These are phyloP conservation scores for Trichoderma virens DNA, from an alignment of 495 filamentous ascomycete genomes.

Conservation along the genomic window DNA sequence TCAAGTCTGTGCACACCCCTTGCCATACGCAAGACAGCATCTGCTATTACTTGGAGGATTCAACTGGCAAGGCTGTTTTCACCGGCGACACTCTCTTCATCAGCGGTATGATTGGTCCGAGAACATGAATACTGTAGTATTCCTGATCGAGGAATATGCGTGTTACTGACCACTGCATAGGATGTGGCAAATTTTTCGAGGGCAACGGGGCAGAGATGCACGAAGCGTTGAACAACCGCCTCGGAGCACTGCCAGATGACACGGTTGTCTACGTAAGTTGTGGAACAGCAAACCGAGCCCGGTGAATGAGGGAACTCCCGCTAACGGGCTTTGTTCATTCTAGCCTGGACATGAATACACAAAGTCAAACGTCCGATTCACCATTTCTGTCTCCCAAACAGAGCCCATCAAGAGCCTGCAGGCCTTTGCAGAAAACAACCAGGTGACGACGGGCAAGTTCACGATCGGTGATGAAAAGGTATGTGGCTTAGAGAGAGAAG, in stretches of 20 bases:
- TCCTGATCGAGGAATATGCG: no score
- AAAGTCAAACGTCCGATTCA: slow-evolving; percentile 86
- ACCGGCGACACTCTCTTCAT: slow-evolving; percentile 96
- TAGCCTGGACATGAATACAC: slow-evolving; percentile 97
- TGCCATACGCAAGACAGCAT: slow-evolving; percentile 99
- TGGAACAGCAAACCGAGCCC: no score
- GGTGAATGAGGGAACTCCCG: background rate
- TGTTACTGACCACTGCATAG: slow-evolving; percentile 32
- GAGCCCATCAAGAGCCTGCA: slow-evolving; percentile 70
- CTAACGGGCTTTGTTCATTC: slow-evolving; percentile 4
- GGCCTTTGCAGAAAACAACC: slow-evolving; percentile 67
- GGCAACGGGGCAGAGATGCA: slow-evolving; percentile 84
- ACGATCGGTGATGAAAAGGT: slow-evolving; percentile 98
- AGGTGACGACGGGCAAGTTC: slow-evolving; percentile 89
- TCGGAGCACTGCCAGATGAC: slow-evolving; percentile 77
- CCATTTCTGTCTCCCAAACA: slow-evolving; percentile 59
- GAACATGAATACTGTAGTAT: no score
- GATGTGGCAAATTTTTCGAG: slow-evolving; percentile 97
- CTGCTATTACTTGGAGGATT: slow-evolving; percentile 80
- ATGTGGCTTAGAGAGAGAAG: slow-evolving; percentile 14
- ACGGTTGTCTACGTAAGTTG: slow-evolving; percentile 80
- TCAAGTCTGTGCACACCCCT: slow-evolving; percentile 88
- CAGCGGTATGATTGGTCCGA: slow-evolving; percentile 49
- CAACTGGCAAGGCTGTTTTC: slow-evolving; percentile 74
- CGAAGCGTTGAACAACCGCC: slow-evolving; percentile 76